Evolutionary conservation across 257 asterid species (phyloP).

Genomic region (Jacaranda copaia): DNA sequence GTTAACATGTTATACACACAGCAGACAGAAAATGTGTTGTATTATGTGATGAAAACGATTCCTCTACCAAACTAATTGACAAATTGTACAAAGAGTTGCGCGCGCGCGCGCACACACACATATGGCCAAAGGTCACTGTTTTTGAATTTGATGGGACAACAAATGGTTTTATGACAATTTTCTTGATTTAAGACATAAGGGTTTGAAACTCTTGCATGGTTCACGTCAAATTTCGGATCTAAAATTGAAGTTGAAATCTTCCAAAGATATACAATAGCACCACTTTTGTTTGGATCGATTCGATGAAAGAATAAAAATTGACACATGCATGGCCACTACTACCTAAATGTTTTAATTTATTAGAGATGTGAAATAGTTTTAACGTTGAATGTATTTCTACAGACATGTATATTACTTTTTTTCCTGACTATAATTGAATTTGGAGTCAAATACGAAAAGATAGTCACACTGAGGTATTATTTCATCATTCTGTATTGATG

Average conservation of each 20-base stretch:
- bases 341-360: not conserved
- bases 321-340: not conserved
- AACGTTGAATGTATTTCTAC: too few species aligned
- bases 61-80: slow-evolving; percentile 32
- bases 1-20: not conserved
- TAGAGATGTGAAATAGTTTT: not conserved
- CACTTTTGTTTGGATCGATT: not conserved
- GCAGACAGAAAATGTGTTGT: not conserved
- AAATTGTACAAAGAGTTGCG: not conserved
- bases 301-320: not conserved
- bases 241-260: not conserved
- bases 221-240: not conserved
- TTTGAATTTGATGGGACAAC: slow-evolving; percentile 36
- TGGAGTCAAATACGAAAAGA: too few species aligned
- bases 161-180: slow-evolving; percentile 8
- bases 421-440: too few species aligned
- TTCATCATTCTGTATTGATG: too few species aligned
- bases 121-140: slow-evolving; percentile 32
- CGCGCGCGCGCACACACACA: not conserved
- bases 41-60: slow-evolving; percentile 26
- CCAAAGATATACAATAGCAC: not conserved
- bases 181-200: not conserved
- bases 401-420: too few species aligned
- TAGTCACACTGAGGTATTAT: too few species aligned
- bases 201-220: not conserved